Percentiles rank a stretch among this genome's conserved stretches.
Evolutionary conservation across 192 early-diverging fungal genomes (phyloP).

Genomic region (Mortierella hygrophila): DNA sequence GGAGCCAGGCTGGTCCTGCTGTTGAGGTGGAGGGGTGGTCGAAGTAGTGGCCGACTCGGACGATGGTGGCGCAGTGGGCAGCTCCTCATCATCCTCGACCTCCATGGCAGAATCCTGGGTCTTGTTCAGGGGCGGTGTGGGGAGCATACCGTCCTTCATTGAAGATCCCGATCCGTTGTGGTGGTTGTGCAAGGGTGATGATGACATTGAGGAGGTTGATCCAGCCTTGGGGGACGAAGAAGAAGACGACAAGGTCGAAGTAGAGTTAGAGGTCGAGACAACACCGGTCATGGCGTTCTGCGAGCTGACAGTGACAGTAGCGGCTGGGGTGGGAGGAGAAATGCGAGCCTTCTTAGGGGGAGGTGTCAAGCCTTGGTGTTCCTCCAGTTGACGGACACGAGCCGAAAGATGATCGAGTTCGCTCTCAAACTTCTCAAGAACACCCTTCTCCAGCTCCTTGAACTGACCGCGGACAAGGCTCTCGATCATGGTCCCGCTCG

Average conservation of each 20-base stretch:
- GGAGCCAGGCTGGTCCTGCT: not conserved
- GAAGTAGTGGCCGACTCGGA: slow-evolving; percentile 6
- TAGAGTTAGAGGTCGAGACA: slow-evolving; percentile 13
- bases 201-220: not conserved
- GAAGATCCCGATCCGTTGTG: slow-evolving; percentile 1
- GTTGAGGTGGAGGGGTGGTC: slow-evolving; percentile 13
- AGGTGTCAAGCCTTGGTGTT: slow-evolving; percentile 44
- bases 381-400: slow-evolving; percentile 33
- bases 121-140: slow-evolving; percentile 51
- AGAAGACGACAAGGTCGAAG: slow-evolving; percentile 14
- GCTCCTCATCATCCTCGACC: slow-evolving; percentile 39
- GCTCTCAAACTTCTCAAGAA: slow-evolving; percentile 63
- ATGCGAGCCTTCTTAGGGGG: slow-evolving; percentile 27
- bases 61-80: slow-evolving; percentile 9
- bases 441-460: slow-evolving; percentile 77
- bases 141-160: slow-evolving; percentile 44
- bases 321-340: not conserved
- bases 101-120: slow-evolving; percentile 50
- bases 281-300: slow-evolving; percentile 25
- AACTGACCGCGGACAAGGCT: slow-evolving; percentile 80
- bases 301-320: not conserved
- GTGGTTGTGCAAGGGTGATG: not conserved
- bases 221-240: slow-evolving; percentile 10
- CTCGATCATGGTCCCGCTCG: slow-evolving; percentile 81
- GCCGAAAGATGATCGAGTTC: slow-evolving; percentile 50